Conservation (phyloP, 202 grass and related monocot species). For the Panicum virgatum region DNA sequence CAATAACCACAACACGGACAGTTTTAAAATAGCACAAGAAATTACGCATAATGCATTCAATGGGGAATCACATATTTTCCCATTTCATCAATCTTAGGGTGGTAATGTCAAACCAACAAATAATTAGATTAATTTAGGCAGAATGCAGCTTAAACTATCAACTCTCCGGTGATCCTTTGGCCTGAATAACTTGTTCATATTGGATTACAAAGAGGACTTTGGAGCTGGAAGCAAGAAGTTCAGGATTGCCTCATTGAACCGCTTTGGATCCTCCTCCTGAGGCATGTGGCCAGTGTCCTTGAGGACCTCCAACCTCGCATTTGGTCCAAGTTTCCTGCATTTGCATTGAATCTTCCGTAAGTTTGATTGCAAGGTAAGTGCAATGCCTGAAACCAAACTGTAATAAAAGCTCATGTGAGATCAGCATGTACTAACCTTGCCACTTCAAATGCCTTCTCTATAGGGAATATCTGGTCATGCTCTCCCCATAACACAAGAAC, state of each 20-base stretch:
- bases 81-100: not conserved
- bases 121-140: not conserved
- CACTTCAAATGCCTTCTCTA: constrained; percentile 61
- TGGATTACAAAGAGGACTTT: constrained; percentile 22
- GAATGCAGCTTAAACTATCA: constrained; percentile 10
- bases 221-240: constrained; percentile 56
- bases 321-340: constrained; percentile 71
- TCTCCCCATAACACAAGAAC: constrained; percentile 85
- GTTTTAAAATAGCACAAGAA: not conserved
- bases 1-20: not conserved
- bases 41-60: not conserved
- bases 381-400: not conserved
- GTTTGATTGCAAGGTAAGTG: not conserved
- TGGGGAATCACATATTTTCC: not conserved
- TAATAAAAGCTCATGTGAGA: not conserved
- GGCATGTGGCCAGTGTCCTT: constrained; percentile 73
- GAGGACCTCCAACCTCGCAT: constrained; percentile 61
- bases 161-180: not conserved
- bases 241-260: constrained; percentile 67
- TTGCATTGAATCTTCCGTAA: constrained; percentile 22
- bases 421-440: constrained; percentile 39
- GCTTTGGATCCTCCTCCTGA: constrained; percentile 62
- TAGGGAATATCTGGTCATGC: constrained; percentile 74
- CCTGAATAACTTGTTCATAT: not conserved
- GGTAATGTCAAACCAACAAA: not conserved